Percentiles rank a stretch among this genome's conserved stretches.
Conservation (phyloP, 257 asterid species). For the Echites panduratus region DNA sequence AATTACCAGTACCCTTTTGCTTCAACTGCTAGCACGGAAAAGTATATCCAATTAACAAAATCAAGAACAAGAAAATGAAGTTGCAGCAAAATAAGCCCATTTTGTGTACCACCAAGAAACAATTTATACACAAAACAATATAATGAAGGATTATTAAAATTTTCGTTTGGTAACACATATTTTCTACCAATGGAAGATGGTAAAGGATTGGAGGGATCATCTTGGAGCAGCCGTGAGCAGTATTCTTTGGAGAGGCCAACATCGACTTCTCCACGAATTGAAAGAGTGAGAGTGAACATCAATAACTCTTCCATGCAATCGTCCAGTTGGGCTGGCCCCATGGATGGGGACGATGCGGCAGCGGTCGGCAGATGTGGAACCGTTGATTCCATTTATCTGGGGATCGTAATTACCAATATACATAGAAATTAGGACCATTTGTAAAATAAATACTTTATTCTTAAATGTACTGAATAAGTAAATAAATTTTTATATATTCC, state of each 20-base stretch:
- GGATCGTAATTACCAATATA: too few relatives aligned
- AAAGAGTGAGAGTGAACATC: slow-evolving; percentile 43
- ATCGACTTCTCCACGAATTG: slow-evolving; percentile 36
- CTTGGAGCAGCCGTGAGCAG: slow-evolving; percentile 53
- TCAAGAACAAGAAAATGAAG: neutral
- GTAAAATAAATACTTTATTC: too few relatives aligned
- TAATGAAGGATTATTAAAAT: neutral
- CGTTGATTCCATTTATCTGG: neutral
- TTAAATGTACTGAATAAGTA: too few relatives aligned
- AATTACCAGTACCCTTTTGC: neutral
- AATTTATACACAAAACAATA: neutral
- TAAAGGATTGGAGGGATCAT: slow-evolving; percentile 28
- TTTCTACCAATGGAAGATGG: slow-evolving; percentile 20
- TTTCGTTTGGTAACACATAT: neutral
- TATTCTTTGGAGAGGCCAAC: slow-evolving; percentile 53
- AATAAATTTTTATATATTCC: too few relatives aligned
- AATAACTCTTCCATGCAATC: slow-evolving; percentile 58
- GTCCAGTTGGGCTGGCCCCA: slow-evolving; percentile 28
- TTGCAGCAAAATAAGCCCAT: neutral
- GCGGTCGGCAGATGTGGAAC: neutral
- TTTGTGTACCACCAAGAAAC: neutral
- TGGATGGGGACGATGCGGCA: slow-evolving; percentile 41
- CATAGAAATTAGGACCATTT: too few relatives aligned
- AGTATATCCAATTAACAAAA: neutral
- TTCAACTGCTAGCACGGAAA: neutral